These are phyloP conservation scores for Radiomyces spectabilis DNA, from an alignment of 192 early-diverging fungal genomes.

Conservation along the genomic window DNA sequence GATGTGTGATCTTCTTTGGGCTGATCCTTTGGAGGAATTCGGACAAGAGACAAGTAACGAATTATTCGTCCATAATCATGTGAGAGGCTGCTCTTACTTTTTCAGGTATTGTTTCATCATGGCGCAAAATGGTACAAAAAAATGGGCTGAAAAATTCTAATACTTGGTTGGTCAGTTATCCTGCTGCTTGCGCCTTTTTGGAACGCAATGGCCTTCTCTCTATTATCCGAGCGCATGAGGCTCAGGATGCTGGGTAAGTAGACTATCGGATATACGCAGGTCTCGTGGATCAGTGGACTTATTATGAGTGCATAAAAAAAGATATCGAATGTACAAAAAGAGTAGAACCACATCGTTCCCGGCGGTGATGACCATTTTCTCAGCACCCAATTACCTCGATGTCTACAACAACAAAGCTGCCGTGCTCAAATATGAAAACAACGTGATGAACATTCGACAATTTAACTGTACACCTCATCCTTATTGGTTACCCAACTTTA, in stretches of 20 bases:
- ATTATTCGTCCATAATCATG: slow-evolving; percentile 87
- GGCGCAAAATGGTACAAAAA: too few relatives aligned
- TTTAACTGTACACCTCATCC: slow-evolving; percentile 89
- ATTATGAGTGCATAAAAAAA: not conserved
- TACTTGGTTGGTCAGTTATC: slow-evolving; percentile 48
- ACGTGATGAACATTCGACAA: slow-evolving; percentile 99
- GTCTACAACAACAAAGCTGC: slow-evolving; percentile 99
- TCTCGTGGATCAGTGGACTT: not conserved
- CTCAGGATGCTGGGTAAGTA: slow-evolving; percentile 81
- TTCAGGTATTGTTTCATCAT: slow-evolving; percentile 30
- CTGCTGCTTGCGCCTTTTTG: slow-evolving; percentile 88
- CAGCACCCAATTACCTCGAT: slow-evolving; percentile 96
- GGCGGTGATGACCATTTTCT: slow-evolving; percentile 96
- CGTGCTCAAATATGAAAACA: slow-evolving; percentile 97
- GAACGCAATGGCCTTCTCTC: slow-evolving; percentile 91
- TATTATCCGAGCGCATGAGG: slow-evolving; percentile 96
- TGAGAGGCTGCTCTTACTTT: slow-evolving; percentile 93
- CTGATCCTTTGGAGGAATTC: slow-evolving; percentile 95
- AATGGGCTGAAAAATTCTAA: not conserved
- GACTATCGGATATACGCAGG: not conserved
- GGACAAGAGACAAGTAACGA: slow-evolving; percentile 89
- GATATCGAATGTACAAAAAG: slow-evolving; percentile 92
- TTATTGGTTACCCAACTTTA: slow-evolving; percentile 98
- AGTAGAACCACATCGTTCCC: slow-evolving; percentile 91
- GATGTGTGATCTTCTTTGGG: slow-evolving; percentile 94